These are phyloP conservation scores for Chalciporus sphaerocephalus DNA, from an alignment of 768 basidiomycete species.

Conservation along the genomic window DNA sequence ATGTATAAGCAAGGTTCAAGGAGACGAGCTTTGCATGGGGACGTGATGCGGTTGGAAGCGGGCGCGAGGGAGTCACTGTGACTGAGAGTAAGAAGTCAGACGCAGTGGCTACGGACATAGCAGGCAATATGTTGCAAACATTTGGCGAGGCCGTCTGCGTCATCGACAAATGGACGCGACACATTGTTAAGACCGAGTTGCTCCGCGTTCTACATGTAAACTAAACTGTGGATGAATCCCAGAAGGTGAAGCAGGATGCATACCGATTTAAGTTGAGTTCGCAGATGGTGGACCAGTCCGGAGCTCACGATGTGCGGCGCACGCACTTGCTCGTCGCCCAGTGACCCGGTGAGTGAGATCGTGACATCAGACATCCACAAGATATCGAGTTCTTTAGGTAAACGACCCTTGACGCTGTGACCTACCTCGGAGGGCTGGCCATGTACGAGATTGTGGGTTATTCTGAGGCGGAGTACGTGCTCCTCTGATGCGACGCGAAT, in stretches of 20 bases:
- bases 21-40: constrained; percentile 31
- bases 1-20: constrained; percentile 42
- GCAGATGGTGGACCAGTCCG: constrained; percentile 46
- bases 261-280: constrained; percentile 49
- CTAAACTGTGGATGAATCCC: constrained; percentile 10
- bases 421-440: constrained; percentile 29
- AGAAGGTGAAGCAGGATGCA: constrained; percentile 7
- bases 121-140: constrained; percentile 29
- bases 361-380: constrained; percentile 45
- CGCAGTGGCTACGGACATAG: neutral
- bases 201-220: constrained; percentile 47
- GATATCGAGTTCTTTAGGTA: constrained; percentile 43
- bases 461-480: constrained; percentile 42
- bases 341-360: constrained; percentile 50
- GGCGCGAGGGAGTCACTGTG: constrained; percentile 37
- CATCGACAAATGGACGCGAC: constrained; percentile 49
- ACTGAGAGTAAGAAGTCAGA: constrained; percentile 31
- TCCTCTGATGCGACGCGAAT: constrained; percentile 43
- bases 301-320: constrained; percentile 44
- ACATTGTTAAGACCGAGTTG: constrained; percentile 55
- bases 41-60: constrained; percentile 26
- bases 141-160: constrained; percentile 39
- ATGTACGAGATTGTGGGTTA: constrained; percentile 41
- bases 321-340: constrained; percentile 42
- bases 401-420: constrained; percentile 31